Conservation (phyloP, 371 early-diverging fungal genomes). For the Lichtheimia ornata region DNA sequence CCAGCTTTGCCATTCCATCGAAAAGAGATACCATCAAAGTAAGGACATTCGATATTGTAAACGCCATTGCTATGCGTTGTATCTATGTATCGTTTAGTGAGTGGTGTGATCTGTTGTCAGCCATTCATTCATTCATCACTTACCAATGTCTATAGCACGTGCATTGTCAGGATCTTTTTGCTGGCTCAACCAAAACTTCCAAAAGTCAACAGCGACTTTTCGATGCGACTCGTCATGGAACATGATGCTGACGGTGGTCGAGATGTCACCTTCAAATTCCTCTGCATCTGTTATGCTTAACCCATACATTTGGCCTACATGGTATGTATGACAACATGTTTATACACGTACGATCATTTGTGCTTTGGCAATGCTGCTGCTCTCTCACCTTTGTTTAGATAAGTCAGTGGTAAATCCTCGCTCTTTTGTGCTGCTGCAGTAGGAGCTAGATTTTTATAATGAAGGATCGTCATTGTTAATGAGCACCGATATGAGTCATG, state of each 20-base stretch:
- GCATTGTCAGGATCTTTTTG: conserved; percentile 62
- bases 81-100: too few species aligned
- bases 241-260: conserved; percentile 64
- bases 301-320: conserved; percentile 62
- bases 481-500: not conserved
- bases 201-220: conserved; percentile 65
- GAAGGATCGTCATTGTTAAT: conserved; percentile 22
- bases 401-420: conserved; percentile 58
- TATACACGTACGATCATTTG: not conserved
- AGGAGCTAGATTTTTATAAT: conserved; percentile 30
- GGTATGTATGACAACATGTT: conserved; percentile 1
- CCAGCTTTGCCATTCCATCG: conserved; percentile 68
- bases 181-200: conserved; percentile 79
- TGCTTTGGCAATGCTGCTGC: too few species aligned
- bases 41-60: conserved; percentile 47
- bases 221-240: conserved; percentile 82
- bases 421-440: conserved; percentile 60
- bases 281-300: conserved; percentile 53
- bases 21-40: conserved; percentile 67
- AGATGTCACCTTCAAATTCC: conserved; percentile 45
- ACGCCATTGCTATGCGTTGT: conserved; percentile 35
- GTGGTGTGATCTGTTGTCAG: not conserved
- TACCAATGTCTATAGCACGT: conserved; percentile 63
- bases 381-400: conserved; percentile 66
- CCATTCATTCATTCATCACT: not conserved